Evolutionary conservation across 495 filamentous ascomycete genomes (phyloP).

Genomic region (Annulohypoxylon moriforme): DNA sequence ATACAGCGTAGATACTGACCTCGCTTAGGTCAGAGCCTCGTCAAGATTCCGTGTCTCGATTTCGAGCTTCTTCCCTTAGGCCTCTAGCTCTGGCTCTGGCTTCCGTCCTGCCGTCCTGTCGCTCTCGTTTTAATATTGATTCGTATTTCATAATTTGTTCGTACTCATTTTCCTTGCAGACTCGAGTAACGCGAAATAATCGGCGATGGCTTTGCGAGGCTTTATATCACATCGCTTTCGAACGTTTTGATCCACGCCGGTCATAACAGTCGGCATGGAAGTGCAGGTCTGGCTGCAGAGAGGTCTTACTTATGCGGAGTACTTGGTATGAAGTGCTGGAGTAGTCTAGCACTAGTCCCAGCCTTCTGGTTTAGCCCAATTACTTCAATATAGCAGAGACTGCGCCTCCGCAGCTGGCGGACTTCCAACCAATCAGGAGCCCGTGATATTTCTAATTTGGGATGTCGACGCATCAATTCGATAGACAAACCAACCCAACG

Average conservation of each 20-base stretch:
- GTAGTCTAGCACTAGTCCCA: conserved; percentile 3
- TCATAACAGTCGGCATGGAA: conserved; percentile 1
- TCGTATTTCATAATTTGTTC: neutral
- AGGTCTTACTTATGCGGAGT: neutral
- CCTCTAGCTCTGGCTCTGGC: neutral
- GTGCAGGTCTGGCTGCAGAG: neutral
- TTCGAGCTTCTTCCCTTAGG: neutral
- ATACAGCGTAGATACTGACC: neutral
- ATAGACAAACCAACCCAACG: conserved; percentile 19
- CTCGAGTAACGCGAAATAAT: neutral
- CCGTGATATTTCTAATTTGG: conserved; percentile 31
- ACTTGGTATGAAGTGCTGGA: neutral
- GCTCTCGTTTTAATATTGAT: neutral
- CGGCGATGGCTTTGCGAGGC: neutral
- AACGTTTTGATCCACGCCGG: neutral
- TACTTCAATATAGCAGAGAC: conserved; percentile 1
- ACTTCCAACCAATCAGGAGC: conserved; percentile 27
- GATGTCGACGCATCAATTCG: conserved; percentile 12
- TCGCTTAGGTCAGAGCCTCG: neutral
- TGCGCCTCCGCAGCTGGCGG: conserved; percentile 18
- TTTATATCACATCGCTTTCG: neutral
- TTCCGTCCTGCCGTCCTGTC: neutral
- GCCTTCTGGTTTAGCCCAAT: neutral
- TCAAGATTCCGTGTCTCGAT: neutral
- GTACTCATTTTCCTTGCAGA: neutral